A percentile compares a stretch with the other conserved stretches of the same genome.
phyloP scores from a whole-genome alignment of 2,329 filamentous ascomycete species.

The Podosphaera leucotricha region DNA sequence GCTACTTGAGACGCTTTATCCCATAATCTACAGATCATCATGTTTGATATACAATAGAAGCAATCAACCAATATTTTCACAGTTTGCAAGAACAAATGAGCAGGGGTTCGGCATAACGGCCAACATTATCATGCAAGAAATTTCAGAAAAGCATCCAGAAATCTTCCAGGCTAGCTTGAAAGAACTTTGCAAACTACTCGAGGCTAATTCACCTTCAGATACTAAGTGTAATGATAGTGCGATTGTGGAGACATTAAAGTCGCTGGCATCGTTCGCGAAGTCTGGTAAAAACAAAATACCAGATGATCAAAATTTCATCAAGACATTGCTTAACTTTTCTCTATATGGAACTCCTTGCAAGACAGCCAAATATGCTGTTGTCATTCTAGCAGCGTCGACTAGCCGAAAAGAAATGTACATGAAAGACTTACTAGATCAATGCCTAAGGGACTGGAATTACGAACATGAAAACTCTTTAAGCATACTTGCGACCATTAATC shows the following conservation, averaged over 20 bases:
- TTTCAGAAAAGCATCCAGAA: constrained; percentile 70
- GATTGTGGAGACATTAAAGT: constrained; percentile 79
- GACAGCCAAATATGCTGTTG: constrained; percentile 82
- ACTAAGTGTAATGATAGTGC: constrained; percentile 42
- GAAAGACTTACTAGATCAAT: constrained; percentile 57
- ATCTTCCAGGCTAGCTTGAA: constrained; percentile 84
- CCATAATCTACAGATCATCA: constrained; percentile 62
- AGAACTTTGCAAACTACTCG: constrained; percentile 69
- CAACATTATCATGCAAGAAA: constrained; percentile 76
- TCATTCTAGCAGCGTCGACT: constrained; percentile 51
- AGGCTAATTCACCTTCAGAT: constrained; percentile 53
- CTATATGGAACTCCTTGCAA: constrained; percentile 58
- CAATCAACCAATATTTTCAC: constrained; percentile 75
- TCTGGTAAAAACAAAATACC: constrained; percentile 63
- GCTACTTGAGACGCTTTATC: constrained; percentile 56
- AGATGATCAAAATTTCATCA: constrained; percentile 54
- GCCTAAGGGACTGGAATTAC: constrained; percentile 50
- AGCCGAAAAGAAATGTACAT: constrained; percentile 67
- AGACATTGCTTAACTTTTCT: constrained; percentile 64
- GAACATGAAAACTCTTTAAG: constrained; percentile 52
- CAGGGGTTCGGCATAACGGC: constrained; percentile 54
- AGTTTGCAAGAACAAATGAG: constrained; percentile 64
- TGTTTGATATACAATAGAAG: constrained; percentile 84
- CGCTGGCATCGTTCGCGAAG: constrained; percentile 75
- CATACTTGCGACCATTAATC: constrained; percentile 46